A percentile compares a stretch with the other conserved stretches of the same genome.
Conservation (phyloP, 192 early-diverging fungal genomes). For the Chytriomyces sp. region DNA sequence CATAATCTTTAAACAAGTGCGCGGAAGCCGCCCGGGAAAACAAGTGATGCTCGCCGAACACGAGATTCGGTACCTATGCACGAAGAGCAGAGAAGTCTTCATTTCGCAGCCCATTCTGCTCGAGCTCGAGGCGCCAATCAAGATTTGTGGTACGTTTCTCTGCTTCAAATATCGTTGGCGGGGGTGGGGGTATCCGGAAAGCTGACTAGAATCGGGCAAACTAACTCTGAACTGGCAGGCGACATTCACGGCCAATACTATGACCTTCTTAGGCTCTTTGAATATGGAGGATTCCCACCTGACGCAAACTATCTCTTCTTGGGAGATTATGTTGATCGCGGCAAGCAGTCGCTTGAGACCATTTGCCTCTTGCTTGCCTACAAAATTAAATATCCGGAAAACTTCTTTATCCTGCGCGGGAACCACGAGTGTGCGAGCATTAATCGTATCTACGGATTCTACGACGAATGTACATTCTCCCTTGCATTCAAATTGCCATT, state of each 20-base stretch:
- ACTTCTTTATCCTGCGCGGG: slow-evolving; percentile 98
- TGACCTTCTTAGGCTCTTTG: slow-evolving; percentile 91
- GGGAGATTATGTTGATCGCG: slow-evolving; percentile 97
- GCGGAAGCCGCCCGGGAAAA: slow-evolving; percentile 93
- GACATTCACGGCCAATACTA: slow-evolving; percentile 97
- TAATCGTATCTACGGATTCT: slow-evolving; percentile 97
- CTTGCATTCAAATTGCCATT: slow-evolving; percentile 1
- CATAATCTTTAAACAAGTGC: no score
- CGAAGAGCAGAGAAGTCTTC: slow-evolving; percentile 91
- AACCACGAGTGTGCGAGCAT: slow-evolving; percentile 98
- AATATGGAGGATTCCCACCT: slow-evolving; percentile 94
- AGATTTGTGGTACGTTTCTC: slow-evolving; percentile 79
- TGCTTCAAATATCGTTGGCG: background rate
- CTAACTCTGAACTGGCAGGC: slow-evolving; percentile 35
- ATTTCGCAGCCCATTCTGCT: slow-evolving; percentile 88
- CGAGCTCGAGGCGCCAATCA: slow-evolving; percentile 94
- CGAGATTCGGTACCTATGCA: slow-evolving; percentile 94
- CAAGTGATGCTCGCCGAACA: slow-evolving; percentile 93
- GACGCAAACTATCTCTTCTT: slow-evolving; percentile 96
- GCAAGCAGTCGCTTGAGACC: slow-evolving; percentile 95
- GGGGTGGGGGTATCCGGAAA: background rate
- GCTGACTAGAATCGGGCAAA: background rate
- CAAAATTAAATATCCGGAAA: slow-evolving; percentile 99
- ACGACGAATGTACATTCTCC: slow-evolving; percentile 81
- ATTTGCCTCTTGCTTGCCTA: slow-evolving; percentile 95